A percentile compares a stretch with the other conserved stretches of the same genome.
phyloP scores from a whole-genome alignment of 1,284 basidiomycete genomes.

The Ganoderma boninense region DNA sequence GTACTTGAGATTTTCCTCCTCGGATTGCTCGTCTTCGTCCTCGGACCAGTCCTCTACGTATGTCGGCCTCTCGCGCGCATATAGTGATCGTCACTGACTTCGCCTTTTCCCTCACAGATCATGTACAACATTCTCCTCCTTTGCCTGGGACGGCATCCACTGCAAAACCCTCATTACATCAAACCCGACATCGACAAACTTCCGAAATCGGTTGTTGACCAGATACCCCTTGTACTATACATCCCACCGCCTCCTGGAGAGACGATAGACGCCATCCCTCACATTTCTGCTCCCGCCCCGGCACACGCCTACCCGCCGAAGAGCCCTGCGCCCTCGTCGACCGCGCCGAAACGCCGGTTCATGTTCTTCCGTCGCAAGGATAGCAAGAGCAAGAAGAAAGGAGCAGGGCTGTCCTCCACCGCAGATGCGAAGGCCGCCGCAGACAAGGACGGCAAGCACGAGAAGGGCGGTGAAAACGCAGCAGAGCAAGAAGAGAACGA shows the following conservation, averaged over 20 bases:
- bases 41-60: conserved; percentile 80
- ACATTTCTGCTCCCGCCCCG: conserved; percentile 51
- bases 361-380: conserved; percentile 53
- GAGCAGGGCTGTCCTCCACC: not conserved
- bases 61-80: conserved; percentile 40
- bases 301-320: conserved; percentile 69
- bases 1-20: conserved; percentile 76
- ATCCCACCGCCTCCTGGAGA: conserved; percentile 78
- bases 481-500: conserved; percentile 35
- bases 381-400: conserved; percentile 10
- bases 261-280: conserved; percentile 37
- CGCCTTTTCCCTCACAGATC: conserved; percentile 52
- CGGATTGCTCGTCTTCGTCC: conserved; percentile 75
- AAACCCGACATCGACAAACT: conserved; percentile 81
- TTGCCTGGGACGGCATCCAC: conserved; percentile 77
- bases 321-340: conserved; percentile 28
- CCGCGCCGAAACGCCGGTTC: conserved; percentile 53
- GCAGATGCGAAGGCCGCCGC: not conserved
- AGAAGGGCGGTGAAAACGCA: conserved; percentile 26
- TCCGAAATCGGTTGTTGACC: conserved; percentile 71
- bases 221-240: conserved; percentile 82
- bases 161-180: conserved; percentile 74
- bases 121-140: conserved; percentile 80
- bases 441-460: conserved; percentile 24
- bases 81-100: conserved; percentile 17